Conservation (phyloP, 179 eudicot genomes). For the Spergularia azorica region DNA sequence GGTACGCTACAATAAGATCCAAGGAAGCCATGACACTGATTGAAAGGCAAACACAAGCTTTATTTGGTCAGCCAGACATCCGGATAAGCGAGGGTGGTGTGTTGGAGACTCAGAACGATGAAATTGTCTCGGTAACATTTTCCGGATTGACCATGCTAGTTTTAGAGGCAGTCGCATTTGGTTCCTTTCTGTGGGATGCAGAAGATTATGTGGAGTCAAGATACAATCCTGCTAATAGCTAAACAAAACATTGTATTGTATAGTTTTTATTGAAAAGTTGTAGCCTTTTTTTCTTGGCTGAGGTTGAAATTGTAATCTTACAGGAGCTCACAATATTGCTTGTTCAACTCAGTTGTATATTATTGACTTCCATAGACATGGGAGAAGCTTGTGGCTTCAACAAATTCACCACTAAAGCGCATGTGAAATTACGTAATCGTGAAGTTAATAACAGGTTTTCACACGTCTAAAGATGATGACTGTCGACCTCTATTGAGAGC, state of each 20-base stretch:
- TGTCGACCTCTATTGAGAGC: no score
- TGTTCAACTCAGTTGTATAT: slow-evolving; percentile 17
- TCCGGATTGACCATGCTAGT: slow-evolving; percentile 79
- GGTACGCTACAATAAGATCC: slow-evolving; percentile 87
- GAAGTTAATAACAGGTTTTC: no score
- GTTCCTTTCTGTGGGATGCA: slow-evolving; percentile 92
- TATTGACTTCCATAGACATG: not conserved
- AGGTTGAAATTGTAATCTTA: not conserved
- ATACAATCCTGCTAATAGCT: slow-evolving; percentile 62
- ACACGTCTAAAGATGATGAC: no score
- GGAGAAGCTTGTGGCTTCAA: not conserved
- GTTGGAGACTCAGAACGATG: slow-evolving; percentile 62
- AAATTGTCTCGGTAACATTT: slow-evolving; percentile 48
- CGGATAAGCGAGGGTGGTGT: slow-evolving; percentile 56
- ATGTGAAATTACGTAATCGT: no score
- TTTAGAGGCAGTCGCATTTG: slow-evolving; percentile 90
- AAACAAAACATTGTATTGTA: slow-evolving; percentile 13
- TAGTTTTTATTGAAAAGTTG: slow-evolving; percentile 1
- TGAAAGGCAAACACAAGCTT: slow-evolving; percentile 93
- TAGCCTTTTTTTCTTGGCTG: not conserved
- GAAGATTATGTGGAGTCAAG: slow-evolving; percentile 82
- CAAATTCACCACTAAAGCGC: no score
- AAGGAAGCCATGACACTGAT: slow-evolving; percentile 81
- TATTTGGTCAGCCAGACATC: slow-evolving; percentile 92
- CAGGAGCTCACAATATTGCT: not conserved